These are phyloP conservation scores for Chamaenerion angustifolium DNA, from an alignment of 345 rosid genomes.

Conservation along the genomic window DNA sequence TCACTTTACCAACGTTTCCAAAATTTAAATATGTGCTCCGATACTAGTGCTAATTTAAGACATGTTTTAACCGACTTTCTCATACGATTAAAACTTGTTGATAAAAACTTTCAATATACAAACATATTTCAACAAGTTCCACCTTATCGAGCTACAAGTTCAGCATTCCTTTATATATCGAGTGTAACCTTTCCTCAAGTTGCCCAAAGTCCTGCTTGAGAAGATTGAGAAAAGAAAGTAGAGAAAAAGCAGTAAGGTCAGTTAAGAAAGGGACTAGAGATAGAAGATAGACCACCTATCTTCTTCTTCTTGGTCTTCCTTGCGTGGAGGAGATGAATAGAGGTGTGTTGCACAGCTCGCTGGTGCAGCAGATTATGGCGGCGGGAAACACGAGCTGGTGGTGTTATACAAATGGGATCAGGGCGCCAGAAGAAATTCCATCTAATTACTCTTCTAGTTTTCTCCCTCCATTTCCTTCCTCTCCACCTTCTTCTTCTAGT, in stretches of 20 bases:
- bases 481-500: not conserved
- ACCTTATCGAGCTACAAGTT: no score
- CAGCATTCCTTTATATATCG: constrained; percentile 17
- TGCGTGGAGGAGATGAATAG: constrained; percentile 14
- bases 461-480: constrained; percentile 6
- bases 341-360: constrained; percentile 26
- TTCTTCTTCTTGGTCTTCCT: not conserved
- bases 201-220: constrained; percentile 35
- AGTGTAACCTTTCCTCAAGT: constrained; percentile 25
- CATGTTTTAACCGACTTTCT: no score
- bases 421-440: constrained; percentile 9
- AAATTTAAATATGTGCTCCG: no score
- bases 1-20: no score
- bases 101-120: no score
- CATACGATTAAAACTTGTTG: no score
- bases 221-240: constrained; percentile 13
- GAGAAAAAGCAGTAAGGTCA: not conserved
- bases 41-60: no score
- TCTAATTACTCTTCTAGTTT: constrained; percentile 1
- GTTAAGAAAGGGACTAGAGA: constrained; percentile 9
- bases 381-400: constrained; percentile 32
- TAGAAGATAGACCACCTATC: not conserved
- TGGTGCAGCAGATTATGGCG: constrained; percentile 20
- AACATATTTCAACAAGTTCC: no score
- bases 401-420: constrained; percentile 17